Evolutionary conservation across 192 early-diverging fungal genomes (phyloP).

Genomic region (Phlyctochytrium planicorne): DNA sequence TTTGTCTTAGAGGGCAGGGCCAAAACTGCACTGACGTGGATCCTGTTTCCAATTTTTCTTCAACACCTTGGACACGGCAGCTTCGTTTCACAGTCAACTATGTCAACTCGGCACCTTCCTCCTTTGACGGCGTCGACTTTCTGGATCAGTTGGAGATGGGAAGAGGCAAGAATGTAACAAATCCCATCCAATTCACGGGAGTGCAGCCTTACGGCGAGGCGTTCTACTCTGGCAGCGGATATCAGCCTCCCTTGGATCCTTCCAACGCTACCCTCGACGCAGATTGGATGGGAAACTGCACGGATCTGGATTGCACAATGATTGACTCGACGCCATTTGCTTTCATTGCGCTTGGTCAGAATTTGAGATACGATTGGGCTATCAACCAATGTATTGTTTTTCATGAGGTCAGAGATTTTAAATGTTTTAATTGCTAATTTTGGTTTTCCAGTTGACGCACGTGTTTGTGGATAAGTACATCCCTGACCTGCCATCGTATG

Average conservation of each 20-base stretch:
- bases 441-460: slow-evolving; percentile 23
- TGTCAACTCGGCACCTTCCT: neutral
- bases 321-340: slow-evolving; percentile 5
- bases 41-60: neutral
- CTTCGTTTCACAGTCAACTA: neutral
- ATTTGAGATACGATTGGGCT: slow-evolving; percentile 22
- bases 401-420: slow-evolving; percentile 16
- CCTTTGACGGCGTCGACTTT: neutral
- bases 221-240: slow-evolving; percentile 11
- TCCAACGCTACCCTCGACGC: neutral
- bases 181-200: slow-evolving; percentile 12
- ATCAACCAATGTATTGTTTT: slow-evolving; percentile 17
- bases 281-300: slow-evolving; percentile 10
- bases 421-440: slow-evolving; percentile 15
- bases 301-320: slow-evolving; percentile 9
- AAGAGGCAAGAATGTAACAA: slow-evolving; percentile 8
- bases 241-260: slow-evolving; percentile 7
- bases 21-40: slow-evolving; percentile 13
- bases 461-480: slow-evolving; percentile 20
- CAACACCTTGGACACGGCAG: slow-evolving; percentile 29
- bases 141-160: slow-evolving; percentile 8
- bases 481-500: slow-evolving; percentile 30
- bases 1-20: slow-evolving; percentile 17
- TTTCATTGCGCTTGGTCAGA: slow-evolving; percentile 29
- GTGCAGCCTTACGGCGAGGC: slow-evolving; percentile 12